These are phyloP conservation scores for Termitomyces titanicus DNA, from an alignment of 768 basidiomycete genomes.

Conservation along the genomic window DNA sequence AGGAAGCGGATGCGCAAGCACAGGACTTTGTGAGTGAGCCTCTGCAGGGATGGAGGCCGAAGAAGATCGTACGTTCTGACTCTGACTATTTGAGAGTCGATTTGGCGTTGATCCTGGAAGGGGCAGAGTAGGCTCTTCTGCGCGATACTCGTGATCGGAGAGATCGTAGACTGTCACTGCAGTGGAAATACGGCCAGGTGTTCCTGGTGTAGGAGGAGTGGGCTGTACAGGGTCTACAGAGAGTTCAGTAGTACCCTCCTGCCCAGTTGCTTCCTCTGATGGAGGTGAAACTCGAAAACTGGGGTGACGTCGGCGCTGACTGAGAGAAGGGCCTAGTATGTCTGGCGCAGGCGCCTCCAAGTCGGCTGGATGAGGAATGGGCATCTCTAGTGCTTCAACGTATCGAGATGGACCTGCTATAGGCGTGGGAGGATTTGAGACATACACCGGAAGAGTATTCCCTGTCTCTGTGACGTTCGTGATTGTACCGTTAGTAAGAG, in stretches of 20 bases:
- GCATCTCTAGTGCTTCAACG: slow-evolving; percentile 30
- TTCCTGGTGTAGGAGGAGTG: not conserved
- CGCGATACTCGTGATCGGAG: slow-evolving; percentile 5
- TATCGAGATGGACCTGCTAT: slow-evolving; percentile 30
- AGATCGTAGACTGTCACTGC: slow-evolving; percentile 16
- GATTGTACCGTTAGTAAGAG: slow-evolving; percentile 7
- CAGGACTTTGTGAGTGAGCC: slow-evolving; percentile 22
- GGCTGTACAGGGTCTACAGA: slow-evolving; percentile 16
- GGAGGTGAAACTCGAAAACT: slow-evolving; percentile 29
- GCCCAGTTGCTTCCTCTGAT: slow-evolving; percentile 21
- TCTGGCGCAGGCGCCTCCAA: slow-evolving; percentile 4
- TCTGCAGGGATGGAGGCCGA: slow-evolving; percentile 3
- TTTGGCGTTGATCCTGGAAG: slow-evolving; percentile 9
- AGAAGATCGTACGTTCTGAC: slow-evolving; percentile 2
- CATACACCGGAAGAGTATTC: slow-evolving; percentile 31
- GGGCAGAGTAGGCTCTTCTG: slow-evolving; percentile 8
- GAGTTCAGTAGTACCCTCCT: slow-evolving; percentile 22
- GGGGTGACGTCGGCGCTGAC: slow-evolving; percentile 22
- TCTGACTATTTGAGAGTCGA: slow-evolving; percentile 9
- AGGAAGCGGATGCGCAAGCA: slow-evolving; percentile 28
- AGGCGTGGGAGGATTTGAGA: slow-evolving; percentile 35
- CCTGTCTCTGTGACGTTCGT: slow-evolving; percentile 25
- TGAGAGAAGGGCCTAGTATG: slow-evolving; percentile 15
- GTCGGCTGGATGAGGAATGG: slow-evolving; percentile 20
- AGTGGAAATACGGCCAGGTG: slow-evolving; percentile 7